Evolutionary conservation across 108 stramenopile genomes (phyloP).

Genomic region (Nannochloropsis gaditana): DNA sequence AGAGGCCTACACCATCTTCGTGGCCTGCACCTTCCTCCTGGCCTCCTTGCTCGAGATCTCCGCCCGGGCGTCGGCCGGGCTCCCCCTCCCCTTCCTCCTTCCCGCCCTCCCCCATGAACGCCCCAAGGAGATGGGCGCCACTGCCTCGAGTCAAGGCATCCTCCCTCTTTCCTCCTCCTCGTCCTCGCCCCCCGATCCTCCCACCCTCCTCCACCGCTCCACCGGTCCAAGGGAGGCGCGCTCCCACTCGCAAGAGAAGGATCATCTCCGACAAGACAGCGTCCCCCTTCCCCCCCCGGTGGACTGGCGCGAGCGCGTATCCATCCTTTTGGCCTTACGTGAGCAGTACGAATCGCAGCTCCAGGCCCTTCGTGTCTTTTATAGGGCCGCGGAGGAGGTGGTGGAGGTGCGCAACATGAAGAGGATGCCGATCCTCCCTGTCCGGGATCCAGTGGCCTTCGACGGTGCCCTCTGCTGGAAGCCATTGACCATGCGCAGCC

Average conservation of each 20-base stretch:
- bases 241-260: too few species aligned
- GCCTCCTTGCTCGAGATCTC: neutral
- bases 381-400: neutral
- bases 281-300: neutral
- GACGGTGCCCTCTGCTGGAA: neutral
- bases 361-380: neutral
- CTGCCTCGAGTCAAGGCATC: neutral
- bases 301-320: constrained; percentile 1
- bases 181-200: too few species aligned
- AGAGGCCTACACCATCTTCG: constrained; percentile 14
- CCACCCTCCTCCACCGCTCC: too few species aligned
- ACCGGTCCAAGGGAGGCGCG: too few species aligned
- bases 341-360: neutral
- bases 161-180: neutral
- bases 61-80: neutral
- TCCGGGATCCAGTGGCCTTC: neutral
- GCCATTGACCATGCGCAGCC: neutral
- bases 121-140: neutral
- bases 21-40: neutral
- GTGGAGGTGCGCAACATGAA: neutral
- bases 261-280: too few species aligned
- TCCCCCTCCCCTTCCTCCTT: constrained; percentile 6
- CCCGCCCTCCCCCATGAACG: neutral
- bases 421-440: neutral
- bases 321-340: neutral